phyloP scores from a whole-genome alignment of 2,329 filamentous ascomycete species.

The Trichoderma atrobrunneum region DNA sequence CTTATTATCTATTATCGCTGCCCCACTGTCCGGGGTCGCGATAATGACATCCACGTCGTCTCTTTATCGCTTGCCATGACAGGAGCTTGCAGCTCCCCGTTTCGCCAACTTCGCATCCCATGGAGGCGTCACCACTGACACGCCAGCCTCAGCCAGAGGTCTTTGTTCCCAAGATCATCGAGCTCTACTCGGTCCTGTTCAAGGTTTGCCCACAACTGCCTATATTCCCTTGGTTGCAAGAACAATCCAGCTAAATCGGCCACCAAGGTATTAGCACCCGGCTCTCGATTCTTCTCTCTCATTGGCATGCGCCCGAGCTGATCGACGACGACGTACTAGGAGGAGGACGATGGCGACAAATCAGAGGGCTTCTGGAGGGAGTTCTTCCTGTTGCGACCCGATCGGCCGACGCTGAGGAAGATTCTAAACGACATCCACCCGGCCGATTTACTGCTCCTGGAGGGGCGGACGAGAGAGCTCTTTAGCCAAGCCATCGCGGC shows the following conservation, averaged over 20 bases:
- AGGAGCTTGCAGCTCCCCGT: constrained; percentile 13
- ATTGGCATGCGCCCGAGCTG: constrained; percentile 28
- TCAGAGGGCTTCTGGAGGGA: constrained; percentile 94
- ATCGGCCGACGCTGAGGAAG: constrained; percentile 63
- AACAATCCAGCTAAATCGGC: constrained; percentile 17
- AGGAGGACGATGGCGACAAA: constrained; percentile 65
- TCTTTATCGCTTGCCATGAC: constrained; percentile 8
- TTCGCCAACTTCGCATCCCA: constrained; percentile 35
- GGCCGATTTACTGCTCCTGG: constrained; percentile 71
- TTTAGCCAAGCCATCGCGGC: constrained; percentile 70
- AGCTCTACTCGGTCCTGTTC: constrained; percentile 84
- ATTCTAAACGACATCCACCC: constrained; percentile 69
- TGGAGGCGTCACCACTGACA: constrained; percentile 91
- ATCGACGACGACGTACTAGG: constrained; percentile 40
- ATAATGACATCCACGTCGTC: constrained; percentile 18
- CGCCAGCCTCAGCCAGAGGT: constrained; percentile 86
- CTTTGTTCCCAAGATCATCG: constrained; percentile 91
- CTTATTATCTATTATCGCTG: neutral
- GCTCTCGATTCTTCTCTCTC: constrained; percentile 9
- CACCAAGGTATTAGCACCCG: constrained; percentile 28
- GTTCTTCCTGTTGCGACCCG: constrained; percentile 87
- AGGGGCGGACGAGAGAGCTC: constrained; percentile 75
- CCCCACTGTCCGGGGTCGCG: constrained; percentile 10
- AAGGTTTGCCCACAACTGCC: constrained; percentile 48
- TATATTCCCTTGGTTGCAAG: constrained; percentile 10